These are phyloP conservation scores for Melocanna baccifera DNA, from an alignment of 176 grass and related monocot species.

Conservation along the genomic window DNA sequence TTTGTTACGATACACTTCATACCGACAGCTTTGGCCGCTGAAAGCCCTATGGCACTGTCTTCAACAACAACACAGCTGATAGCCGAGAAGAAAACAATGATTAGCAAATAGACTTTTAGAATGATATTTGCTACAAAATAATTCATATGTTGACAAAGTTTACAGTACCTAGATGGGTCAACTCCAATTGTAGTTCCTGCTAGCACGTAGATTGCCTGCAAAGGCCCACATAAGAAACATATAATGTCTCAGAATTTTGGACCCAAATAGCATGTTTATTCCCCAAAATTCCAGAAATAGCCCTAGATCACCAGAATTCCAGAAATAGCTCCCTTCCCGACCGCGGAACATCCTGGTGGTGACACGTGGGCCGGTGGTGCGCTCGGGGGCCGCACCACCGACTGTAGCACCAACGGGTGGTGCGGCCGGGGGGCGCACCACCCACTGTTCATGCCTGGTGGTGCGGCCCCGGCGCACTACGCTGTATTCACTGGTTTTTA, in stretches of 20 bases:
- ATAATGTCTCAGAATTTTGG: background rate
- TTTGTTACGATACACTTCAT: conserved; percentile 97
- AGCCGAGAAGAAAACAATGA: conserved; percentile 15
- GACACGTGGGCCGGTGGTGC: no score
- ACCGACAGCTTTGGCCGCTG: conserved; percentile 82
- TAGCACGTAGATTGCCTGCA: conserved; percentile 92
- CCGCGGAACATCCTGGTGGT: no score
- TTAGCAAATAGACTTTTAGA: background rate
- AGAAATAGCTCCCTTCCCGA: no score
- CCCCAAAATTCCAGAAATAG: no score
- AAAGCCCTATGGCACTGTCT: conserved; percentile 86
- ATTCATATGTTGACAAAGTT: background rate
- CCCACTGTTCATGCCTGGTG: no score
- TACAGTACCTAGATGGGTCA: conserved; percentile 71
- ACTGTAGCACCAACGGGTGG: no score
- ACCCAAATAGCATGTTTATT: no score
- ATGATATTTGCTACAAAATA: background rate
- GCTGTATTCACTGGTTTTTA: no score
- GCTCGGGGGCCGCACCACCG: no score
- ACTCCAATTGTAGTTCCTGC: conserved; percentile 83
- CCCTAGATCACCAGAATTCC: no score
- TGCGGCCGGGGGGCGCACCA: no score
- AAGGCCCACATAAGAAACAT: background rate
- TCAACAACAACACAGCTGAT: conserved; percentile 95
- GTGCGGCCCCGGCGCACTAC: no score